These are phyloP conservation scores for Suillus hirtellus DNA, from an alignment of 768 basidiomycete genomes.

Conservation along the genomic window DNA sequence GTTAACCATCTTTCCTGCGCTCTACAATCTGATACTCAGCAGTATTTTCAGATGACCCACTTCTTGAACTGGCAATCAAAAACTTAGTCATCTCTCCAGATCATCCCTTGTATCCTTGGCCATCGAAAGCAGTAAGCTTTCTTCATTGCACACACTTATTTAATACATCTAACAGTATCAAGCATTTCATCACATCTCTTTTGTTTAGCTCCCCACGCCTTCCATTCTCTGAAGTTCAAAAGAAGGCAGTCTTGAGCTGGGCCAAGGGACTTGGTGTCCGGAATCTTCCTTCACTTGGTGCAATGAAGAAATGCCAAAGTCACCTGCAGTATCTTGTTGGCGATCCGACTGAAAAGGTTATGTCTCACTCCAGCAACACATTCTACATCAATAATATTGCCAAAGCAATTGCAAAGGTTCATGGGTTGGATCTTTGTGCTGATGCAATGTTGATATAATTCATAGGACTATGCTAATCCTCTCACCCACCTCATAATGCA, in stretches of 20 bases:
- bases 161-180: neutral
- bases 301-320: conserved; percentile 9
- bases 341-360: conserved; percentile 22
- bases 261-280: conserved; percentile 27
- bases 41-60: too few species aligned
- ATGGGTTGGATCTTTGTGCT: too few species aligned
- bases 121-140: too few species aligned
- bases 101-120: too few species aligned
- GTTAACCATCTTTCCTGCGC: neutral
- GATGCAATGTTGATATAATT: too few species aligned
- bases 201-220: conserved; percentile 31
- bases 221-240: conserved; percentile 29
- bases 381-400: conserved; percentile 24
- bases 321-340: conserved; percentile 17
- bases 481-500: too few species aligned
- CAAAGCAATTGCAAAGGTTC: conserved; percentile 15
- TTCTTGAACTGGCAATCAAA: too few species aligned
- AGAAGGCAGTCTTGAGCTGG: conserved; percentile 30
- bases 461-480: too few species aligned
- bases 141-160: too few species aligned
- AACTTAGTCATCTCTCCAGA: too few species aligned
- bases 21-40: neutral
- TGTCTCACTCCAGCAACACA: conserved; percentile 22
- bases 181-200: conserved; percentile 28
- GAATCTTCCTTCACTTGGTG: conserved; percentile 24